phyloP scores from a whole-genome alignment of 2,329 filamentous ascomycete species.

The Trichophyton rubrum region DNA sequence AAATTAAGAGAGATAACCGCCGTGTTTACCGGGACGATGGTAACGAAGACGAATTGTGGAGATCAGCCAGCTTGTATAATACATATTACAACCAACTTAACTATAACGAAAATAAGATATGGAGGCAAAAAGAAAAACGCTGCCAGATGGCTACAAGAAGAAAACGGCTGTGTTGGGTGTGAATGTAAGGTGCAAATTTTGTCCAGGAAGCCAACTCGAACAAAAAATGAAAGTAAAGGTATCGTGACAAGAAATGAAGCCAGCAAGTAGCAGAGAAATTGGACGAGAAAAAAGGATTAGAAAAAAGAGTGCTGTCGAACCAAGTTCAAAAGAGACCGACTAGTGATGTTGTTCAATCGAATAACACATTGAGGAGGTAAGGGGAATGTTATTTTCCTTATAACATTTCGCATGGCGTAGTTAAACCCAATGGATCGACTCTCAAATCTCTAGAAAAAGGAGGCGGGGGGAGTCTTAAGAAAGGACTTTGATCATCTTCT shows the following conservation, averaged over 20 bases:
- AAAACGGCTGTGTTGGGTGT: background rate
- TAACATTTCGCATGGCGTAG: background rate
- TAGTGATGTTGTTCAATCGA: background rate
- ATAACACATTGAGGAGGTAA: background rate
- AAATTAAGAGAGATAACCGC: background rate
- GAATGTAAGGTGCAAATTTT: background rate
- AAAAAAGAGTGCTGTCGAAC: background rate
- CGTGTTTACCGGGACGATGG: background rate
- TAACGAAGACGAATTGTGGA: background rate
- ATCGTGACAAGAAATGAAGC: background rate
- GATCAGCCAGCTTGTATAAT: background rate
- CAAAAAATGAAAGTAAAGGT: background rate
- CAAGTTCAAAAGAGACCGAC: background rate
- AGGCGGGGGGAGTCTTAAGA: background rate
- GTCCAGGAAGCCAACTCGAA: conserved; percentile 1
- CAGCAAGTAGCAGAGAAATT: background rate
- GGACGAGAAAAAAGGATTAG: background rate
- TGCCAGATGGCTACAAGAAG: background rate
- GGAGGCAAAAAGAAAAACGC: background rate
- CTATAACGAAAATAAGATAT: background rate
- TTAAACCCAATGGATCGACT: background rate
- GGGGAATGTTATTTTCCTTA: too few relatives aligned
- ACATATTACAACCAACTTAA: background rate
- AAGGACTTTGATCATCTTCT: conserved; percentile 49
- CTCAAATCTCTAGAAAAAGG: background rate